These are phyloP conservation scores for Hyphopichia pseudoburtonii DNA, from an alignment of 1,139 yeast genomes.

Conservation along the genomic window DNA sequence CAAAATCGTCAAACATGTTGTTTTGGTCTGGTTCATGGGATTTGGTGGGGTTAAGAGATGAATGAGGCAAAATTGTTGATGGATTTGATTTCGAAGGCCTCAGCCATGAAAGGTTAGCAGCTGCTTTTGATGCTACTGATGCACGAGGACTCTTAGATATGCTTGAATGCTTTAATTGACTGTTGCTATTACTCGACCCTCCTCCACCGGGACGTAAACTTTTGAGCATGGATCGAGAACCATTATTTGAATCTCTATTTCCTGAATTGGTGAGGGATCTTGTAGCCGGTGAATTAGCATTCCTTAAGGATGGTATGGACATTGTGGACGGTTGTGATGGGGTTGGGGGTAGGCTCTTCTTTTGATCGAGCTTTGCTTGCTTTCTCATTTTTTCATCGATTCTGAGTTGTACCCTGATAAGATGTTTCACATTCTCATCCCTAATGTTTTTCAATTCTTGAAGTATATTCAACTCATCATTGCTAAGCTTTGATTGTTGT, in stretches of 20 bases:
- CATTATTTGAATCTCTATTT: conserved; percentile 5
- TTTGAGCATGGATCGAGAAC: conserved; percentile 33
- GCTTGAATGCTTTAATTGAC: background rate
- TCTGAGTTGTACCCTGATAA: conserved; percentile 42
- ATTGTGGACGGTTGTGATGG: conserved; percentile 11
- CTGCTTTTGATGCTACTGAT: conserved; percentile 19
- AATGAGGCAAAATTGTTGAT: conserved; percentile 23
- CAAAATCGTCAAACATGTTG: conserved; percentile 44
- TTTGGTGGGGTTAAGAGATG: conserved; percentile 5
- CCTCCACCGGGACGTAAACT: conserved; percentile 30
- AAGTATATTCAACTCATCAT: conserved; percentile 44
- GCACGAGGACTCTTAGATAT: conserved; percentile 4
- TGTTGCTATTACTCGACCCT: conserved; percentile 1
- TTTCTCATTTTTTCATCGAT: conserved; percentile 38
- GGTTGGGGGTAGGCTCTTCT: conserved; percentile 13
- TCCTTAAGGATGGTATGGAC: conserved; percentile 32
- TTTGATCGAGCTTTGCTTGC: conserved; percentile 5
- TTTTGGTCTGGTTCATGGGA: conserved; percentile 17
- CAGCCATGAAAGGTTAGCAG: conserved; percentile 49
- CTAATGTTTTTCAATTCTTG: conserved; percentile 49
- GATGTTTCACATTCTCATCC: conserved; percentile 51
- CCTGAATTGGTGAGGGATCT: conserved; percentile 11
- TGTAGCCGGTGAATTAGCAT: conserved; percentile 10
- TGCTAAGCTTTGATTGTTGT: conserved; percentile 22
- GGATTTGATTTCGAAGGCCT: conserved; percentile 26